These are phyloP conservation scores for Coniochaeta sp. DNA, from an alignment of 2,329 filamentous ascomycete genomes.

Conservation along the genomic window DNA sequence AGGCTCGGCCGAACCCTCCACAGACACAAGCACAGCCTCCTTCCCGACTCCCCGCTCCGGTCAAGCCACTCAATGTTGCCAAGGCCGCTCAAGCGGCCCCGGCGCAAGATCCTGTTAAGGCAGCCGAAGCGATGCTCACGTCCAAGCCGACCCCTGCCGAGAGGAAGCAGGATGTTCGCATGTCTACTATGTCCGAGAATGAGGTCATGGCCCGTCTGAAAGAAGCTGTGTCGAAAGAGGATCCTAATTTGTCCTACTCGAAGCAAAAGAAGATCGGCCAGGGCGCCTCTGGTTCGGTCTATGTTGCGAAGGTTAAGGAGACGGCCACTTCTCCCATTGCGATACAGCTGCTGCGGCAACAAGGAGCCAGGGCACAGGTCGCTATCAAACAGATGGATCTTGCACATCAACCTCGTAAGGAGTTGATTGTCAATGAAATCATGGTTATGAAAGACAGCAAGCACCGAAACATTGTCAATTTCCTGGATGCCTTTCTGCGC, in stretches of 20 bases:
- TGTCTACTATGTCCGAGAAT: slow-evolving; percentile 96
- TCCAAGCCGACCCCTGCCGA: slow-evolving; percentile 68
- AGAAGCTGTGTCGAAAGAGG: slow-evolving; percentile 91
- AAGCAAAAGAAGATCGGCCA: slow-evolving; percentile 99
- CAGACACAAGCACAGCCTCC: slow-evolving; percentile 29
- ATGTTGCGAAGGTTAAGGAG: slow-evolving; percentile 93
- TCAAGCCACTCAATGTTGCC: slow-evolving; percentile 74
- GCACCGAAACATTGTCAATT: slow-evolving; percentile 98
- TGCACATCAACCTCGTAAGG: slow-evolving; percentile 92
- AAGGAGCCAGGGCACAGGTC: slow-evolving; percentile 79
- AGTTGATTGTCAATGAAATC: slow-evolving; percentile 98
- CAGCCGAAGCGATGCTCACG: slow-evolving; percentile 81
- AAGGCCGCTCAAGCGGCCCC: slow-evolving; percentile 44
- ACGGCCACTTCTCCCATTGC: slow-evolving; percentile 75
- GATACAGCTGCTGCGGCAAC: slow-evolving; percentile 67
- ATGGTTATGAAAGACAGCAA: slow-evolving; percentile 99
- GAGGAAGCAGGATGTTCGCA: slow-evolving; percentile 86
- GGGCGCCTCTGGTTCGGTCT: slow-evolving; percentile 94
- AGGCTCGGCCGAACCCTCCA: slow-evolving; percentile 38
- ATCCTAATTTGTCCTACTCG: slow-evolving; percentile 89
- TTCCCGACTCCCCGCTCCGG: slow-evolving; percentile 51
- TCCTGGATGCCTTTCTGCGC: slow-evolving; percentile 90
- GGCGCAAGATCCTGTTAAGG: slow-evolving; percentile 65
- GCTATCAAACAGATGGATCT: slow-evolving; percentile 99
- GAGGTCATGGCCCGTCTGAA: slow-evolving; percentile 96